Conservation (phyloP, 1,139 yeast species). For the Hansenula anomala region DNA sequence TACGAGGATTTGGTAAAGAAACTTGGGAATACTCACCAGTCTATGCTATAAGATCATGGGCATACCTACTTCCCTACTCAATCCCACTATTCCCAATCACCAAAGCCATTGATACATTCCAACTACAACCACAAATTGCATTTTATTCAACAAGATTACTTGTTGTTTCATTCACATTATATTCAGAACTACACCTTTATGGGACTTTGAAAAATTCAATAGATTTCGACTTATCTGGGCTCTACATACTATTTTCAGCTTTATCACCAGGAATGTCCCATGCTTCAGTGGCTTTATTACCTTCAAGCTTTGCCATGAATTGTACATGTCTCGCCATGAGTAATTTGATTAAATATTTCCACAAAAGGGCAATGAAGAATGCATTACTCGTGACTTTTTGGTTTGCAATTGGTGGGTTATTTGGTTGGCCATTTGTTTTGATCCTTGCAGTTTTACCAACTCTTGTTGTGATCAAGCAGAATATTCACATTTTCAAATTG, state of each 20-base stretch:
- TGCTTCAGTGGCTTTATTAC: conserved; percentile 79
- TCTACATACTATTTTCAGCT: conserved; percentile 50
- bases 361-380: conserved; percentile 15
- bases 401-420: conserved; percentile 61
- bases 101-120: conserved; percentile 10
- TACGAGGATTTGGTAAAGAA: conserved; percentile 84
- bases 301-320: conserved; percentile 83
- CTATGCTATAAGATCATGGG: conserved; percentile 84
- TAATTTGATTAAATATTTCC: conserved; percentile 24
- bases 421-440: conserved; percentile 92
- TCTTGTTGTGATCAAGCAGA: conserved; percentile 23
- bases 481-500: conserved; percentile 17
- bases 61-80: conserved; percentile 57
- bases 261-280: conserved; percentile 72
- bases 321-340: conserved; percentile 52
- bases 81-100: conserved; percentile 36
- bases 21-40: conserved; percentile 97
- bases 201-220: conserved; percentile 34
- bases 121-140: conserved; percentile 16
- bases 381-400: conserved; percentile 42
- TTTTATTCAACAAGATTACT: conserved; percentile 53
- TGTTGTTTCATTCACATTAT: conserved; percentile 49
- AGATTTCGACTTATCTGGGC: conserved; percentile 38
- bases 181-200: conserved; percentile 49
- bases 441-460: conserved; percentile 62